Percentiles rank a stretch among this genome's conserved stretches.
These are phyloP conservation scores for Rhodotorula glutinis DNA, from an alignment of 1,284 basidiomycete species.

Conservation along the genomic window DNA sequence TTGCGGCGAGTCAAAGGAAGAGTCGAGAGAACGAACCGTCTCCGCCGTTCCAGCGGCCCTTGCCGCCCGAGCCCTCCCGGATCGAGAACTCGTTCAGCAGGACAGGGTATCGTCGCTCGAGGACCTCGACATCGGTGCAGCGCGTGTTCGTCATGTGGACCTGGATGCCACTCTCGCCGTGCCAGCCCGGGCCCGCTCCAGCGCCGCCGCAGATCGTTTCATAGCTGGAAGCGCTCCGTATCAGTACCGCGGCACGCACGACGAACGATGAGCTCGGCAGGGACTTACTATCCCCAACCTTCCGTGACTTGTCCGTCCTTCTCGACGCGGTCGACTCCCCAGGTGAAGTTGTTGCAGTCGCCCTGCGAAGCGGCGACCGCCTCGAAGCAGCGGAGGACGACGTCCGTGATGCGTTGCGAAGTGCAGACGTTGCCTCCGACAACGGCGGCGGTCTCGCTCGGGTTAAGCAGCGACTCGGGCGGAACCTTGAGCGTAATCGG, in stretches of 20 bases:
- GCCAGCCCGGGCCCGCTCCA: slow-evolving; percentile 61
- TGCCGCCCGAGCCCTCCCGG: slow-evolving; percentile 63
- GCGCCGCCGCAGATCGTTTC: slow-evolving; percentile 5
- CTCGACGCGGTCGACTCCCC: slow-evolving; percentile 76
- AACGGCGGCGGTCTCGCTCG: slow-evolving; percentile 55
- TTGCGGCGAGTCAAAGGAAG: neutral
- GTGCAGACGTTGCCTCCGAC: slow-evolving; percentile 52
- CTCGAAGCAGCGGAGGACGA: slow-evolving; percentile 88
- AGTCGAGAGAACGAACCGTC: slow-evolving; percentile 54
- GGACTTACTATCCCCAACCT: neutral
- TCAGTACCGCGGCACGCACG: neutral
- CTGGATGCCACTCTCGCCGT: slow-evolving; percentile 57
- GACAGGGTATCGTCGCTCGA: slow-evolving; percentile 51
- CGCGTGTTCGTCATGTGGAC: slow-evolving; percentile 46
- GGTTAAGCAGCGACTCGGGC: slow-evolving; percentile 70
- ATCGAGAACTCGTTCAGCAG: slow-evolving; percentile 48
- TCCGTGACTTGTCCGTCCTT: slow-evolving; percentile 51
- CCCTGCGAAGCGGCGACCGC: slow-evolving; percentile 92
- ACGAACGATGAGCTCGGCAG: neutral
- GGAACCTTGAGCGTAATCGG: slow-evolving; percentile 62
- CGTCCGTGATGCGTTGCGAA: slow-evolving; percentile 89
- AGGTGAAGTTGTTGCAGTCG: slow-evolving; percentile 82
- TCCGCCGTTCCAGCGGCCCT: slow-evolving; percentile 74
- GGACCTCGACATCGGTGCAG: slow-evolving; percentile 76
- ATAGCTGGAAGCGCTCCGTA: too few relatives aligned